Evolutionary conservation across 169 alveolate species (phyloP).

Genomic region (Plasmodium sp.): DNA sequence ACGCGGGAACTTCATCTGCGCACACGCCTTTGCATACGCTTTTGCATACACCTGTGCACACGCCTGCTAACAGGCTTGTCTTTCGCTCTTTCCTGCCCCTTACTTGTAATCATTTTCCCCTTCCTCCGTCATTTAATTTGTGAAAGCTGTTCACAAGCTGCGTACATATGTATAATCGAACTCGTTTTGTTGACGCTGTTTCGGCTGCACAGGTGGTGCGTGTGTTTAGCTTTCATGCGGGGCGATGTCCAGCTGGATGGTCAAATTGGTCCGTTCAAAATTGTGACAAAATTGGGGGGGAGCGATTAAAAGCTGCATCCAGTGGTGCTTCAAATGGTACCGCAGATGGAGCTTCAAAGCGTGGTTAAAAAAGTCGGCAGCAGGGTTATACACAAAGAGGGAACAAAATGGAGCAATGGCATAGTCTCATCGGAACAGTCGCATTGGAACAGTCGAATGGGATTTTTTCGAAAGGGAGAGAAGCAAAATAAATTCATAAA

Average conservation of each 20-base stretch:
- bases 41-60: neutral
- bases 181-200: neutral
- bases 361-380: neutral
- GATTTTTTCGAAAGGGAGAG: neutral
- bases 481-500: neutral
- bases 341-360: neutral
- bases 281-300: neutral
- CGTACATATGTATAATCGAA: neutral
- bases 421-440: neutral
- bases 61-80: neutral
- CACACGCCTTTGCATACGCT: neutral
- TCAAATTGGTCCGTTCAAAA: neutral
- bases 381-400: neutral
- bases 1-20: neutral
- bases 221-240: neutral
- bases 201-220: neutral
- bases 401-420: neutral
- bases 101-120: conserved; percentile 49
- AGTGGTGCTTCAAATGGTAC: neutral
- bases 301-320: neutral
- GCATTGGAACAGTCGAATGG: neutral
- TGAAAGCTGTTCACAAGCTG: neutral
- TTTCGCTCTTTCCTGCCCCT: neutral
- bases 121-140: conserved; percentile 33
- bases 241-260: neutral